Evolutionary conservation across 768 basidiomycete genomes (phyloP).

Genomic region (Mycena epipterygia): DNA sequence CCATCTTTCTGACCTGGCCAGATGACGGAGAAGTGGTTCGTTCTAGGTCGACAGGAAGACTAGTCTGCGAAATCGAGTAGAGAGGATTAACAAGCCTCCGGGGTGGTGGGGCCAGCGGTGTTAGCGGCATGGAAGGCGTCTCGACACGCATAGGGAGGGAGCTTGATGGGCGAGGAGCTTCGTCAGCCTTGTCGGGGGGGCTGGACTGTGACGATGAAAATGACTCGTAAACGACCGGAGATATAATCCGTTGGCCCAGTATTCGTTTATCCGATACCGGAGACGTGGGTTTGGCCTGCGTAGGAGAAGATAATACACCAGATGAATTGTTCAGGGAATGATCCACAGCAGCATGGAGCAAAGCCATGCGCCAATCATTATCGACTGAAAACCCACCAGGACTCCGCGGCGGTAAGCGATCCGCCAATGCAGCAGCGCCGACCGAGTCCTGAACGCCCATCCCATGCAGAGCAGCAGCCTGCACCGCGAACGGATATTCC

Average conservation of each 20-base stretch:
- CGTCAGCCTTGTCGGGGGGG: slow-evolving; percentile 37
- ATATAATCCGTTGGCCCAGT: slow-evolving; percentile 61
- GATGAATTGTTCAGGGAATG: slow-evolving; percentile 76
- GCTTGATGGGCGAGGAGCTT: slow-evolving; percentile 54
- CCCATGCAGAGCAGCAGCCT: slow-evolving; percentile 80
- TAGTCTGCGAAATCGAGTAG: slow-evolving; percentile 72
- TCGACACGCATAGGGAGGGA: slow-evolving; percentile 70
- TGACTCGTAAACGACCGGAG: slow-evolving; percentile 41
- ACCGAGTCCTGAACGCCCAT: slow-evolving; percentile 82
- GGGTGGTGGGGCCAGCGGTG: slow-evolving; percentile 78
- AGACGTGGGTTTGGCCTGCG: slow-evolving; percentile 38
- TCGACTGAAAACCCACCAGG: slow-evolving; percentile 73
- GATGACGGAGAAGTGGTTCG: slow-evolving; percentile 9
- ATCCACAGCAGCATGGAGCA: slow-evolving; percentile 84
- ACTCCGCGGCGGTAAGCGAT: slow-evolving; percentile 76
- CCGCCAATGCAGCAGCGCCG: slow-evolving; percentile 82
- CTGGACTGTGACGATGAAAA: slow-evolving; percentile 48
- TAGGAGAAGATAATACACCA: slow-evolving; percentile 62
- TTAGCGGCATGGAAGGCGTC: slow-evolving; percentile 71
- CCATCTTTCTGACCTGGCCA: slow-evolving; percentile 13
- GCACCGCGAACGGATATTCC: slow-evolving; percentile 79
- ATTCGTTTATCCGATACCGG: slow-evolving; percentile 45
- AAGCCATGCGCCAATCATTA: slow-evolving; percentile 81
- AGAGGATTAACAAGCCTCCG: slow-evolving; percentile 62
- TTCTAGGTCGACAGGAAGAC: slow-evolving; percentile 51